These are phyloP conservation scores for Chamaecyparis obtusa DNA, from an alignment of 75 land plant species.

Conservation along the genomic window DNA sequence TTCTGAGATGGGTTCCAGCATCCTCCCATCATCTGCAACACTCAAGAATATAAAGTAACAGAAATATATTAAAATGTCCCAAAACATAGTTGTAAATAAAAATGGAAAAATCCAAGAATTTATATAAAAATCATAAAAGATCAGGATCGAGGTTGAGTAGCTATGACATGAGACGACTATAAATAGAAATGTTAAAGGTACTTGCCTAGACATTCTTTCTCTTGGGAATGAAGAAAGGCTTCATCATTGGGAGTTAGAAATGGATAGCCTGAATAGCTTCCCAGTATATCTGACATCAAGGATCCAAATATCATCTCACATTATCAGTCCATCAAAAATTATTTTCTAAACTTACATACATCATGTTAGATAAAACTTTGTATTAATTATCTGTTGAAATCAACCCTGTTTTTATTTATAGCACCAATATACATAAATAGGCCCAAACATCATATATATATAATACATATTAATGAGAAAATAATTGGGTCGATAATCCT, in stretches of 20 bases:
- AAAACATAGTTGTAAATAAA: neutral
- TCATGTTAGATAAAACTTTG: neutral
- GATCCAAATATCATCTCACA: conserved; percentile 14
- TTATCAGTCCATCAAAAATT: neutral
- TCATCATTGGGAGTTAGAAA: conserved; percentile 61
- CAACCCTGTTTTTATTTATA: neutral
- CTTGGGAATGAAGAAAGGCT: conserved; percentile 44
- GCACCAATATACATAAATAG: neutral
- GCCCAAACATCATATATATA: neutral
- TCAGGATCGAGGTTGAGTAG: neutral
- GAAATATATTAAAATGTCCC: neutral
- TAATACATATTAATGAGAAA: no score
- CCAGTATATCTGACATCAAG: conserved; percentile 52
- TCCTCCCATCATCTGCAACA: conserved; percentile 28
- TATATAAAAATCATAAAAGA: neutral
- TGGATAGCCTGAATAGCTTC: conserved; percentile 75
- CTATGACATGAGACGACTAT: no score
- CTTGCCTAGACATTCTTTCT: conserved; percentile 43
- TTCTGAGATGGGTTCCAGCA: conserved; percentile 53
- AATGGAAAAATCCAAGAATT: neutral
- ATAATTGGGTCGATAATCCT: neutral
- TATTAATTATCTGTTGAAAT: neutral
- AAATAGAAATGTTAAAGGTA: conserved; percentile 1
- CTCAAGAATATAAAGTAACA: conserved; percentile 8
- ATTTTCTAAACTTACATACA: neutral